phyloP scores from a whole-genome alignment of 73 alveolate genomes.

The Blepharisma japonicum region DNA sequence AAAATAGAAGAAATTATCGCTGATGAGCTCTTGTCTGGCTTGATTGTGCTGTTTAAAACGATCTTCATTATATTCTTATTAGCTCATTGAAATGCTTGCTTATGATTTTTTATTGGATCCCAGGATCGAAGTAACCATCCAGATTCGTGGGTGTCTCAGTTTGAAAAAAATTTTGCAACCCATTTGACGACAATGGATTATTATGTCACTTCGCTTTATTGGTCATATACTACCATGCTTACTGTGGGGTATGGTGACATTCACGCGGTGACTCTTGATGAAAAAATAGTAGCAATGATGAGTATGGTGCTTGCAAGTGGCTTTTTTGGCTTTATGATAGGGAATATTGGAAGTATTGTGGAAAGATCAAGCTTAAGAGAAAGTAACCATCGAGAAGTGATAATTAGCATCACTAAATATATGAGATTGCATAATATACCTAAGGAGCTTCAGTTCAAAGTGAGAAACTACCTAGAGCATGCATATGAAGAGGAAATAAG shows the following conservation, averaged over 20 bases:
- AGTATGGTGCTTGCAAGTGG: conserved; percentile 1
- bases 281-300: background rate
- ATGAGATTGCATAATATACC: background rate
- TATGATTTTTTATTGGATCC: background rate
- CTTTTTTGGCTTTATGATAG: conserved; percentile 2
- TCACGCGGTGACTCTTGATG: background rate
- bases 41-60: no score
- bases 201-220: conserved; percentile 24
- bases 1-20: no score
- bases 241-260: conserved; percentile 37
- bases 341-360: conserved; percentile 9
- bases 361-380: background rate
- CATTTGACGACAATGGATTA: background rate
- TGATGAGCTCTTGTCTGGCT: no score
- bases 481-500: background rate
- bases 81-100: conserved; percentile 28
- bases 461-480: conserved; percentile 49
- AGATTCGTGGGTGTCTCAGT: background rate
- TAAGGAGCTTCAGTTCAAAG: conserved; percentile 2
- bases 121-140: background rate
- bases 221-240: conserved; percentile 25
- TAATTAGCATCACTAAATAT: background rate
- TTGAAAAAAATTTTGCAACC: background rate
- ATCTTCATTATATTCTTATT: background rate
- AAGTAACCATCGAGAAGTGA: background rate